Percentiles rank a stretch among this genome's conserved stretches.
These are phyloP conservation scores for Pichia norvegensis DNA, from an alignment of 1,139 yeast genomes.

Conservation along the genomic window DNA sequence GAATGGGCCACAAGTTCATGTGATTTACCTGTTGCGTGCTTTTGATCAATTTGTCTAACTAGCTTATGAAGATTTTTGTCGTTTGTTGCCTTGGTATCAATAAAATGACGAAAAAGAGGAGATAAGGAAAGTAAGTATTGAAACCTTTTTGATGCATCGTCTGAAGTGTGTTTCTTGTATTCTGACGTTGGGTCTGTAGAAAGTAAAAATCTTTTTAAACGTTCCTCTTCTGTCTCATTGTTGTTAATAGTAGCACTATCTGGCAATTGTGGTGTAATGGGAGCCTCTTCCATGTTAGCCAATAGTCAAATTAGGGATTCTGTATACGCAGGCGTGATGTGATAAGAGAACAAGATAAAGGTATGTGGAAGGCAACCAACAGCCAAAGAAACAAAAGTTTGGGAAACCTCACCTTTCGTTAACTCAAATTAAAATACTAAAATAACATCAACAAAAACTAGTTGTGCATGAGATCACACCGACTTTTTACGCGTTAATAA, in stretches of 20 bases:
- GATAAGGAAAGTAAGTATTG: conserved; percentile 76
- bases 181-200: conserved; percentile 48
- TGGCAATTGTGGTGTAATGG: conserved; percentile 1
- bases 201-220: conserved; percentile 43
- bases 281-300: neutral
- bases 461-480: too few species aligned
- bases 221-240: conserved; percentile 24
- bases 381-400: neutral
- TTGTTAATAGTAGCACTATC: conserved; percentile 11
- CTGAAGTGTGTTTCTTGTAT: conserved; percentile 42
- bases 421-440: neutral
- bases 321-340: neutral
- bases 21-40: conserved; percentile 26
- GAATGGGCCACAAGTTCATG: conserved; percentile 8
- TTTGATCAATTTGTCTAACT: conserved; percentile 47
- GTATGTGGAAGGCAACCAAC: neutral
- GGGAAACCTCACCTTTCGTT: neutral
- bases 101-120: conserved; percentile 80
- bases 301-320: neutral
- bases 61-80: conserved; percentile 59
- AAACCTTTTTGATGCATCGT: conserved; percentile 73
- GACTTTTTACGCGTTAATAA: neutral
- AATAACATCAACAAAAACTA: neutral
- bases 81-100: conserved; percentile 69
- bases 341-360: too few species aligned